Evolutionary conservation across 345 rosid genomes (phyloP).

Genomic region (Citrus medica): DNA sequence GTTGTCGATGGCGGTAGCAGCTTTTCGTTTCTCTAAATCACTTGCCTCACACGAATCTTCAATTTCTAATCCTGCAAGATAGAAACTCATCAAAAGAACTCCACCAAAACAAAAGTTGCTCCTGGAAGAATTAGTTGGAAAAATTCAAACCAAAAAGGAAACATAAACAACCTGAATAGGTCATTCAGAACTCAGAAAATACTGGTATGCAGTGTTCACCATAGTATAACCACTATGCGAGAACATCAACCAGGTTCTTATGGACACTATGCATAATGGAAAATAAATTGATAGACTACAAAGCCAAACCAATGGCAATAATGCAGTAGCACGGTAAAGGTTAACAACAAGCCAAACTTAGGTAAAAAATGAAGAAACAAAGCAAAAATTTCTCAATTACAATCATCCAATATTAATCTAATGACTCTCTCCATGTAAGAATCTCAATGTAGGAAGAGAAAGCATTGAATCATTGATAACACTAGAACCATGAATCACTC

Average conservation of each 20-base stretch:
- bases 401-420: not conserved
- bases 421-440: not conserved
- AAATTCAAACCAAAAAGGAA: not conserved
- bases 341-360: not conserved
- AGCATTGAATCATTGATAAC: not conserved
- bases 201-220: not conserved
- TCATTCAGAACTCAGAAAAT: not conserved
- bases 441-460: not conserved
- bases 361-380: not conserved
- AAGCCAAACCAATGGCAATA: not conserved
- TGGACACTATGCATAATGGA: not conserved
- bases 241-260: not conserved
- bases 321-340: not conserved
- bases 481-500: not conserved
- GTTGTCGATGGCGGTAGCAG: slow-evolving; percentile 43
- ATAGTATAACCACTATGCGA: not conserved
- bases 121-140: not conserved
- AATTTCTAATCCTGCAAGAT: slow-evolving; percentile 42
- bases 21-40: slow-evolving; percentile 64
- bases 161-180: not conserved
- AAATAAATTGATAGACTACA: not conserved
- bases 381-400: not conserved
- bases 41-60: slow-evolving; percentile 76
- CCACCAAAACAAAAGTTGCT: not conserved
- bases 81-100: slow-evolving; percentile 1